Conservation (phyloP, 148 eudicot species). For the Rhododendron kiyosumense region DNA sequence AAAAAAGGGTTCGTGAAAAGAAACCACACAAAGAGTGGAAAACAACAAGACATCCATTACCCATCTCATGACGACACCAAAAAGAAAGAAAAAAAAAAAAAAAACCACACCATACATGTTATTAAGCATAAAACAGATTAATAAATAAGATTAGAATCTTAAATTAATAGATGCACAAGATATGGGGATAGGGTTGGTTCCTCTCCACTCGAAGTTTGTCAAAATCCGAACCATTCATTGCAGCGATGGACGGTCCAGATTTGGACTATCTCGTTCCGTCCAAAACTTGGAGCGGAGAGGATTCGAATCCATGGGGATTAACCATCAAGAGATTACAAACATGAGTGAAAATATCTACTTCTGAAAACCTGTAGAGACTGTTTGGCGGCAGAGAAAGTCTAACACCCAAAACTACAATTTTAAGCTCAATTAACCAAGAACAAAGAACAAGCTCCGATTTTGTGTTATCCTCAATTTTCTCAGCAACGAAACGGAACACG, state of each 20-base stretch:
- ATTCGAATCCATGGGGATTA: not conserved
- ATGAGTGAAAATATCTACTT: not conserved
- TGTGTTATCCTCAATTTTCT: not conserved
- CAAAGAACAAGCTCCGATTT: not conserved
- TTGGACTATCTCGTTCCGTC: not conserved
- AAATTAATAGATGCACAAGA: not conserved
- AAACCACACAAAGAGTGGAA: constrained; percentile 11
- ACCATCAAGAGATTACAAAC: not conserved
- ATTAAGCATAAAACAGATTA: not conserved
- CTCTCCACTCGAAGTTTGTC: not conserved
- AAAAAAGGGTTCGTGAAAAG: constrained; percentile 7
- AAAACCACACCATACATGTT: not conserved
- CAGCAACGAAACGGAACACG: not conserved
- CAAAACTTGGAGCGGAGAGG: not conserved
- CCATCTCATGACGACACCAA: not conserved
- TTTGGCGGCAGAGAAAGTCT: not conserved
- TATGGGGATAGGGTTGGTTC: not conserved
- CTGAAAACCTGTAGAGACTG: not conserved
- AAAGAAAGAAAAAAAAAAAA: not conserved
- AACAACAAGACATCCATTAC: constrained; percentile 10
- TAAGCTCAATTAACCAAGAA: not conserved
- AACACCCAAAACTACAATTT: not conserved
- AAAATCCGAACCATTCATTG: not conserved
- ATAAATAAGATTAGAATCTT: not conserved
- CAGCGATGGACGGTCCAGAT: too few species aligned